A percentile compares a stretch with the other conserved stretches of the same genome.
phyloP scores from a whole-genome alignment of 1,139 yeast species.

The Saccharomyces hybrid region DNA sequence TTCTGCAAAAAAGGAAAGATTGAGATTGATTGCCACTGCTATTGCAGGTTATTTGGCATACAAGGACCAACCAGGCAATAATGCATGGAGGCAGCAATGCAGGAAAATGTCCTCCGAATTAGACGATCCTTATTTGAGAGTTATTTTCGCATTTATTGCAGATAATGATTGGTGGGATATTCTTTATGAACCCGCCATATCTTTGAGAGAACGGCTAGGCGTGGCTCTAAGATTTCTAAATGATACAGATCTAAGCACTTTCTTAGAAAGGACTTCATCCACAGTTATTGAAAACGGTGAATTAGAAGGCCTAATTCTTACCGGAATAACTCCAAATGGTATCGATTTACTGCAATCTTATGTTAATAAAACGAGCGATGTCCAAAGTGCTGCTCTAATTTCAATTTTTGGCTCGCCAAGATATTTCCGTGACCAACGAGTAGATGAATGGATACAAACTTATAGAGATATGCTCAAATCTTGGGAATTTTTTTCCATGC shows the following conservation, averaged over 20 bases:
- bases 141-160: slow-evolving; percentile 87
- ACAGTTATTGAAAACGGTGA: slow-evolving; percentile 73
- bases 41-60: slow-evolving; percentile 88
- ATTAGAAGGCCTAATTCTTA: slow-evolving; percentile 79
- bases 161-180: slow-evolving; percentile 98
- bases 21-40: slow-evolving; percentile 82
- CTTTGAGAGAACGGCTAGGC: slow-evolving; percentile 80
- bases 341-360: slow-evolving; percentile 77
- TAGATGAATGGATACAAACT: slow-evolving; percentile 68
- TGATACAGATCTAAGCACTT: slow-evolving; percentile 33
- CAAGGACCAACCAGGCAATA: slow-evolving; percentile 50
- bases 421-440: slow-evolving; percentile 66
- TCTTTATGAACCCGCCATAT: slow-evolving; percentile 79
- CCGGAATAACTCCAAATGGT: slow-evolving; percentile 83
- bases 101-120: slow-evolving; percentile 78
- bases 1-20: slow-evolving; percentile 38
- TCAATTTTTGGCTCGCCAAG: slow-evolving; percentile 78
- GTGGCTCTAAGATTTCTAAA: slow-evolving; percentile 81
- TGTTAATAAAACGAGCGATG: slow-evolving; percentile 84
- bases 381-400: slow-evolving; percentile 84
- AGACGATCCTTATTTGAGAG: slow-evolving; percentile 83
- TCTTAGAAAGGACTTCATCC: slow-evolving; percentile 46
- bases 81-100: slow-evolving; percentile 92
- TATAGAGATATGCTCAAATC: slow-evolving; percentile 72
- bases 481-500: slow-evolving; percentile 68